phyloP scores from a whole-genome alignment of 805 yeast genomes.

The Yarrowia sp. region DNA sequence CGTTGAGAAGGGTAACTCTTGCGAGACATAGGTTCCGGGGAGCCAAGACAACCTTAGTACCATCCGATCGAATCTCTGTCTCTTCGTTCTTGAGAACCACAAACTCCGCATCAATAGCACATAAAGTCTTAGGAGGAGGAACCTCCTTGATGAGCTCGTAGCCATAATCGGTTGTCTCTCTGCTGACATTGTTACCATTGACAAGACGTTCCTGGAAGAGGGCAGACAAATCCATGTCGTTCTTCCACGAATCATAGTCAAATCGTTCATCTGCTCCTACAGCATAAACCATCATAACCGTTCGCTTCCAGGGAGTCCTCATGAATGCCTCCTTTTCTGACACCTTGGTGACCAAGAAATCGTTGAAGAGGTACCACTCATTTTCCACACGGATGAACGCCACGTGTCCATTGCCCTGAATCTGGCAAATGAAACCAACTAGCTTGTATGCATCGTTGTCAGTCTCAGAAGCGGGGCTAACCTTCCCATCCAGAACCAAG shows the following conservation, averaged over 20 bases:
- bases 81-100: constrained; percentile 77
- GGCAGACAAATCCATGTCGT: constrained; percentile 56
- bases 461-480: background rate
- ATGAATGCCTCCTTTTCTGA: constrained; percentile 75
- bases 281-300: constrained; percentile 66
- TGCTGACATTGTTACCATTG: constrained; percentile 45
- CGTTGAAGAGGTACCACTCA: constrained; percentile 83
- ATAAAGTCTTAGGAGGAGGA: constrained; percentile 68
- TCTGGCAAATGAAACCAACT: constrained; percentile 39
- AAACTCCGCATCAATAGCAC: constrained; percentile 97
- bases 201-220: constrained; percentile 74
- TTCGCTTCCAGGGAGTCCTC: constrained; percentile 76
- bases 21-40: constrained; percentile 81
- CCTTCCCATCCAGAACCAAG: background rate
- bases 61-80: constrained; percentile 71
- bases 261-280: constrained; percentile 38
- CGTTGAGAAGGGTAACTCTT: constrained; percentile 77
- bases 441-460: constrained; percentile 32
- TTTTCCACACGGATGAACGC: constrained; percentile 34
- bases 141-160: constrained; percentile 73
- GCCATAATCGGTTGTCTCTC: constrained; percentile 57
- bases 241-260: constrained; percentile 48
- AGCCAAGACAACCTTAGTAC: constrained; percentile 61
- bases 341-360: constrained; percentile 76
- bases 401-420: constrained; percentile 39